Evolutionary conservation across 164 flowering plant species (phyloP).

Genomic region (Akebia trifoliata): DNA sequence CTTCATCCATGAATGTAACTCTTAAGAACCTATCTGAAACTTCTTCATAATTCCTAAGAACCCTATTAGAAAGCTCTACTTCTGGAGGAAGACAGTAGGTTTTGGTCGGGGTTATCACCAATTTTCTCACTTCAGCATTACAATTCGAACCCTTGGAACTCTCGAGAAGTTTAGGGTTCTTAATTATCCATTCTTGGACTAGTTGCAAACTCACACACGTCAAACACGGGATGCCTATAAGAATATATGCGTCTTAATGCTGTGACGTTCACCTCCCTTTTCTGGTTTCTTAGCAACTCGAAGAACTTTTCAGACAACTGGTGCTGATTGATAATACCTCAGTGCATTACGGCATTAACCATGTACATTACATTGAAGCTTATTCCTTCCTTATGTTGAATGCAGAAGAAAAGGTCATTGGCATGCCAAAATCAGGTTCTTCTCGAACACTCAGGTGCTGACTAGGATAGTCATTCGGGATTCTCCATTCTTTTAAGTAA

Average conservation of each 20-base stretch:
- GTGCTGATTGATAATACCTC: conserved; percentile 66
- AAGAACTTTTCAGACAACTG: conserved; percentile 62
- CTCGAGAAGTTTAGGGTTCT: conserved; percentile 56
- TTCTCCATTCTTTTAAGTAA: conserved; percentile 47
- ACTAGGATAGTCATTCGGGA: conserved; percentile 18
- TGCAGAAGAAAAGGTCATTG: conserved; percentile 52
- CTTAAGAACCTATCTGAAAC: conserved; percentile 73
- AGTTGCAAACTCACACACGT: conserved; percentile 46
- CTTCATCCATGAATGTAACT: conserved; percentile 98
- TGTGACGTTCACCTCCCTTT: conserved; percentile 47
- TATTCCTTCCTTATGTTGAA: conserved; percentile 40
- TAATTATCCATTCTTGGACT: conserved; percentile 66
- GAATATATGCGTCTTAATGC: conserved; percentile 65
- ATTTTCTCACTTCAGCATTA: conserved; percentile 64
- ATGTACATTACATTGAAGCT: conserved; percentile 59
- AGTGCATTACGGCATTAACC: conserved; percentile 77
- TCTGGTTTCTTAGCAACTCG: conserved; percentile 45
- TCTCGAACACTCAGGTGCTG: conserved; percentile 29
- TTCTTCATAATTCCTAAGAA: conserved; percentile 59
- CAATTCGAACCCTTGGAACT: conserved; percentile 32
- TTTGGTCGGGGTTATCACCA: conserved; percentile 79
- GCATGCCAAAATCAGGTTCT: conserved; percentile 62
- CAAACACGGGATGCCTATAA: conserved; percentile 50
- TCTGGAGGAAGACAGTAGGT: conserved; percentile 91
- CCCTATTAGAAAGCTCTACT: conserved; percentile 93